These are phyloP conservation scores for Botrytis porri DNA, from an alignment of 2,329 filamentous ascomycete genomes.

Conservation along the genomic window DNA sequence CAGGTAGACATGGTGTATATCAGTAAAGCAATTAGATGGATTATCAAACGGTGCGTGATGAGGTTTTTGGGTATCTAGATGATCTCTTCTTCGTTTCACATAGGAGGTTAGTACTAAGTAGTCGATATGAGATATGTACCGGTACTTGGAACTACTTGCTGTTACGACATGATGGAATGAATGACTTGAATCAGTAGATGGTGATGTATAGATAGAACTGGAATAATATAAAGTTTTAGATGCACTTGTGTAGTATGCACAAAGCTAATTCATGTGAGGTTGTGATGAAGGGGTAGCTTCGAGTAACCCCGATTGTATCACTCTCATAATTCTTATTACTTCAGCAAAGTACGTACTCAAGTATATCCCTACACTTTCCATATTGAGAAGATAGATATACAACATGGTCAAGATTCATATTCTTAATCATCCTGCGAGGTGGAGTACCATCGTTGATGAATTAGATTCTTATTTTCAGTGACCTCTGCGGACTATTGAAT, in stretches of 20 bases:
- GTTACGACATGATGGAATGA: not conserved
- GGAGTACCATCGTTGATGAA: not conserved
- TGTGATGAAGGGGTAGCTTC: not conserved
- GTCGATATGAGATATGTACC: not conserved
- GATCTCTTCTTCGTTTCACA: not conserved
- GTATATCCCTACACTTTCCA: not conserved
- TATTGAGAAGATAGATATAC: not conserved
- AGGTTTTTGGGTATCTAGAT: not conserved
- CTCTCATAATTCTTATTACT: not conserved
- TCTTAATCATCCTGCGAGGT: not conserved
- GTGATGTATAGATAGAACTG: not conserved
- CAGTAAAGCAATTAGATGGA: not conserved
- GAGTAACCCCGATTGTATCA: not conserved
- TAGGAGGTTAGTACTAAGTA: not conserved
- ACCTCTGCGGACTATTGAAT: not conserved
- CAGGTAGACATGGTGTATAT: not conserved
- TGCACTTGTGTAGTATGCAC: not conserved
- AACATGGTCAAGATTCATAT: not conserved
- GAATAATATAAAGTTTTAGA: not conserved
- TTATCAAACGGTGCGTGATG: not conserved
- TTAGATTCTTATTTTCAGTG: not conserved
- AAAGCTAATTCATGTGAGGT: not conserved
- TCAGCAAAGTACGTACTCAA: not conserved
- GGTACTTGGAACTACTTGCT: not conserved
- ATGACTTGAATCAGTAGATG: not conserved